Conservation (phyloP, 805 yeast species). For the Ogataea chonburiensis region DNA sequence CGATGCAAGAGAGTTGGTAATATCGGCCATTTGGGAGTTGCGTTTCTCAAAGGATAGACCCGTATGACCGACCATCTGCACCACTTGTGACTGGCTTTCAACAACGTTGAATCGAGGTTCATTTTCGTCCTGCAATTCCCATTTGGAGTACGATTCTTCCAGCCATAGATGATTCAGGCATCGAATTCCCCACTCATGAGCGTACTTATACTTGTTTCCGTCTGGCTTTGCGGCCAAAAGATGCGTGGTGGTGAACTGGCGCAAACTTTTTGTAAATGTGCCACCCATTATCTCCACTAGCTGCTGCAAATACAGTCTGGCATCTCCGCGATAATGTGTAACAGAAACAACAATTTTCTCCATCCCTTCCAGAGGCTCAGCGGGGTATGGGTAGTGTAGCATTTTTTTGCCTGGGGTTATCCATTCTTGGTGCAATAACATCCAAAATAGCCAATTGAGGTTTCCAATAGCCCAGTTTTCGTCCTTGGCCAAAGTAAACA, state of each 20-base stretch:
- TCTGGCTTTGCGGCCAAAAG: conserved; percentile 62
- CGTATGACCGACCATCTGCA: conserved; percentile 51
- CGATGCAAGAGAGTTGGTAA: conserved; percentile 3
- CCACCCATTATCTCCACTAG: conserved; percentile 75
- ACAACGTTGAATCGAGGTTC: conserved; percentile 48
- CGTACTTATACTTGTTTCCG: conserved; percentile 79
- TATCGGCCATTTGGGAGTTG: conserved; percentile 11
- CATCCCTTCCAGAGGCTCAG: conserved; percentile 52
- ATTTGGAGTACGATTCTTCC: conserved; percentile 69
- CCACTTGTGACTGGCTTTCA: conserved; percentile 33
- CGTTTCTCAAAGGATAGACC: conserved; percentile 34
- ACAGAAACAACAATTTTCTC: conserved; percentile 57
- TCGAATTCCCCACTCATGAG: conserved; percentile 62
- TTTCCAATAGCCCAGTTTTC: conserved; percentile 55
- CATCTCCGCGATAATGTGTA: conserved; percentile 84
- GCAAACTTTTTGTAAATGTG: conserved; percentile 62
- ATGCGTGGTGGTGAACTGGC: conserved; percentile 60
- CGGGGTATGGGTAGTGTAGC: conserved; percentile 69
- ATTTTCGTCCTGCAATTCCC: conserved; percentile 51
- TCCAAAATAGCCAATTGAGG: conserved; percentile 71
- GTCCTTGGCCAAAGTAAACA: conserved; percentile 47
- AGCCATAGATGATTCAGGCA: conserved; percentile 85
- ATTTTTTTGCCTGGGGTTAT: conserved; percentile 50
- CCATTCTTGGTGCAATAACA: conserved; percentile 57
- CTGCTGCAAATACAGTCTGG: conserved; percentile 66